Base-by-base conservation (phyloP, 208 protist genomes). In the Leishmania turanica region DNA sequence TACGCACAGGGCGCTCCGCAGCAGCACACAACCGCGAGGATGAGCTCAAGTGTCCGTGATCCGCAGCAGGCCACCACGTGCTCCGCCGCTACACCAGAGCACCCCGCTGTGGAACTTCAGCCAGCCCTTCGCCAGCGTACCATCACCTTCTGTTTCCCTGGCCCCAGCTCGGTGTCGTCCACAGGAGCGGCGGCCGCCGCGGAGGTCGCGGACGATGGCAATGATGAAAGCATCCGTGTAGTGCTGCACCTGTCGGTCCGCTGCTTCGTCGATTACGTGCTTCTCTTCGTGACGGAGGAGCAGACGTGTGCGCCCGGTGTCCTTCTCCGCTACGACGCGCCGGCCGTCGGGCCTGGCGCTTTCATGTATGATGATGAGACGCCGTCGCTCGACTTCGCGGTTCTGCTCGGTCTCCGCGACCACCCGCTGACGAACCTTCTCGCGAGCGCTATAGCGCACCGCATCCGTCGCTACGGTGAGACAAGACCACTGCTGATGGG, bases 391-490 rank as follows among this genome's bases (percentile, higher is more conserved):
- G 88, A 94, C 42, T 87, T 91, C 40, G 80, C 82, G 37, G 89
- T 90, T 79, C 88, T 96, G 64, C 83, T 97, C 0, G 94, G 94
- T 11, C 47, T 94, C 75, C 91, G 94, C 37, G 94, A 97, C 83
- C 84, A 96, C 84, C 90, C 92, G 0, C 89, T 97, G 9, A 97
- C 94, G 51, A 92, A 93, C 75, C 72, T 96, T 45, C 56, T 92
- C 31, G 89, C 92, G 31, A 88, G 88, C 79, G 87, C 87, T 54
- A 47, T 95, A 42, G 90, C 89, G 5, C 87, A 91, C 64, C 79
- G 73, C 34, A 80, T 97, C 31, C 88, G 87, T 19, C 74, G 84
- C 40, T 77, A 78, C 69, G 91, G 92, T 1, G 92, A 94, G 71
- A 27, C 69, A 62, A 83, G 91, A 49, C 78, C 89, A 27, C 75